Evolutionary conservation across 202 grass and related monocot species (phyloP), one percentile per base, ranked within the genome.

Genomic region (Tripidium arundinaceum): DNA sequence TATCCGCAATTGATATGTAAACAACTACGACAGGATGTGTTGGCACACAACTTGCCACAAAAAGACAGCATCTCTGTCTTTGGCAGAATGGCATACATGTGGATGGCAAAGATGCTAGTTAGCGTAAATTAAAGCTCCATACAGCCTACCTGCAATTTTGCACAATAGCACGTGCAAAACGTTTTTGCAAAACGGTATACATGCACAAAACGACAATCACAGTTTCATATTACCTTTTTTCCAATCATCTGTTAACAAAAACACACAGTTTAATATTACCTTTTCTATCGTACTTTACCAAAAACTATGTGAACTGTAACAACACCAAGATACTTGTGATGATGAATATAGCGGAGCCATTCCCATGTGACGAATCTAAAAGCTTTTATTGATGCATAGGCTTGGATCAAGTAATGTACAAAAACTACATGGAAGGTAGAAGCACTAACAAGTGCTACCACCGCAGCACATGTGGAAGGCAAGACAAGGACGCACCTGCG

Each of bases 401-500:
- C 29, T 39, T 27, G 8, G 62, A 66, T 27, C 31, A 67, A 38
- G 60, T 27, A 7, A 33, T 33, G 3, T 33, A 33, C 31, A 4
- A 4, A 4, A 3, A 33, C 31, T 33, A 4, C 31, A 24, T 28
- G 41, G 62, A 45, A 36, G 5, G 31, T 63, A 22, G 6, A 81
- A 16, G 59, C 8, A 22, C 1, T 13, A 28, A 46, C 25, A 24
- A n/a, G n/a, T n/a, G n/a, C 39, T 10, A 27, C 18, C 25, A 47
- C 41, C 16, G 0, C 16, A 37, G 47, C 31, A 25, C 38, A 67
- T 7, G 36, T 5, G 8, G 46, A 38, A 33, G 36, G 43, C 8
- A 43, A 39, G 6, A 77, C 4, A 3, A 41, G 70, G 69, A 34
- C 7, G 26, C 22, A 96, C 93, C 93, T 86, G 90, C 93, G 93